phyloP scores from a whole-genome alignment of 1,139 yeast genomes.

The Kodamaea suecica region DNA sequence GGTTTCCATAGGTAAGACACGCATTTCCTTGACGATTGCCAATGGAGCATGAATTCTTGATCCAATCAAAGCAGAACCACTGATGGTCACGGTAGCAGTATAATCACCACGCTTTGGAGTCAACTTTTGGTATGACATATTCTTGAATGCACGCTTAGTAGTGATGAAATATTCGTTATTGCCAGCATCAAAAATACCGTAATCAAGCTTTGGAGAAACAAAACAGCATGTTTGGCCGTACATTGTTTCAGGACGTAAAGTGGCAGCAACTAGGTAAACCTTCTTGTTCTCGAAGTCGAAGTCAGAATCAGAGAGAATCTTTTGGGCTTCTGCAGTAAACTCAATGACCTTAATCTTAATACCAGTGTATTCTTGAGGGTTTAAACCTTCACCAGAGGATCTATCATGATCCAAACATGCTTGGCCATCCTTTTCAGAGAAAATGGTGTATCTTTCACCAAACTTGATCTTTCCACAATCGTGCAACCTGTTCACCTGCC shows the following conservation, averaged over 20 bases:
- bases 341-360: conserved; percentile 76
- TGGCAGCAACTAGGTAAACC: conserved; percentile 88
- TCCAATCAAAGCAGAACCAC: conserved; percentile 79
- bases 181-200: conserved; percentile 90
- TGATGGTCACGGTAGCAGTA: conserved; percentile 54
- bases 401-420: conserved; percentile 99
- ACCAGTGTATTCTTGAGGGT: conserved; percentile 95
- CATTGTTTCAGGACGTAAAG: conserved; percentile 98
- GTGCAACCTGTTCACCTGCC: conserved; percentile 93
- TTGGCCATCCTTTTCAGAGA: conserved; percentile 97
- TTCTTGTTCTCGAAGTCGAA: conserved; percentile 54
- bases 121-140: conserved; percentile 92
- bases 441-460: conserved; percentile 97
- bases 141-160: conserved; percentile 96
- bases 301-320: conserved; percentile 44
- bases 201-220: conserved; percentile 89
- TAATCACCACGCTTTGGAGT: conserved; percentile 87
- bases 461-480: conserved; percentile 89
- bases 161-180: conserved; percentile 74
- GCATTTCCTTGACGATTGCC: conserved; percentile 64
- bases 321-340: conserved; percentile 55
- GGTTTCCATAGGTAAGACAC: conserved; percentile 97
- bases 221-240: conserved; percentile 98
- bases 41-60: conserved; percentile 85
- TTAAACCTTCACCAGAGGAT: conserved; percentile 94